Conservation (phyloP, 179 eudicot genomes). For the Silene vulgaris region DNA sequence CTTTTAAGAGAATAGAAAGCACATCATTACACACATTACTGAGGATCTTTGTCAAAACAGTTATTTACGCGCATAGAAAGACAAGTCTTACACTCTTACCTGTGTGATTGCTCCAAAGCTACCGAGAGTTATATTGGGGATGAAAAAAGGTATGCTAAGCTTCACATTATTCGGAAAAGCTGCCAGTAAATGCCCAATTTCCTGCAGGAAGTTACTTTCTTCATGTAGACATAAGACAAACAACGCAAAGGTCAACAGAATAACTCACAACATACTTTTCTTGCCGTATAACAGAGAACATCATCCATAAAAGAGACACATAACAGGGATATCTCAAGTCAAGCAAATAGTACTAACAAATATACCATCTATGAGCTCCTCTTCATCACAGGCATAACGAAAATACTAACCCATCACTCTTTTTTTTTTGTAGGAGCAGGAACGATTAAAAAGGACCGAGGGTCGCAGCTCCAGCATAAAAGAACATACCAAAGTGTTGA, state of each 20-base stretch:
- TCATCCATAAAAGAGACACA: background rate
- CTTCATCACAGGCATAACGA: background rate
- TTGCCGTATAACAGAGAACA: conserved; percentile 13
- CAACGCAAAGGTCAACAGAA: conserved; percentile 24
- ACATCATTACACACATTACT: background rate
- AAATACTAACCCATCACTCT: background rate
- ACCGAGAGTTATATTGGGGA: conserved; percentile 96
- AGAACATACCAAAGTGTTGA: background rate
- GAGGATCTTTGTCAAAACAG: background rate
- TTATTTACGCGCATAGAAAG: background rate
- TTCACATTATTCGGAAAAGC: conserved; percentile 91
- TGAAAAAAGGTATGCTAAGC: conserved; percentile 87
- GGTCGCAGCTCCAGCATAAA: background rate
- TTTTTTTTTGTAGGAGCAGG: background rate
- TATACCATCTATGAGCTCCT: background rate
- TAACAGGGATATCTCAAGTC: background rate
- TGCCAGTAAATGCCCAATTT: conserved; percentile 85
- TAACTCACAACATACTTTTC: conserved; percentile 8
- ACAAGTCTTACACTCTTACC: conserved; percentile 33
- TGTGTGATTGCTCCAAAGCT: conserved; percentile 98
- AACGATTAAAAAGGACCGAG: background rate
- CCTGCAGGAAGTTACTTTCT: conserved; percentile 56
- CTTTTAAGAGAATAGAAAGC: background rate
- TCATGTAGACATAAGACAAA: conserved; percentile 32
- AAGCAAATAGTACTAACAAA: background rate